Evolutionary conservation across 228 moss, liverwort and hornwort genomes (phyloP), one percentile per base, ranked within the genome.

Genomic region (Sphagnum magellanicum): DNA sequence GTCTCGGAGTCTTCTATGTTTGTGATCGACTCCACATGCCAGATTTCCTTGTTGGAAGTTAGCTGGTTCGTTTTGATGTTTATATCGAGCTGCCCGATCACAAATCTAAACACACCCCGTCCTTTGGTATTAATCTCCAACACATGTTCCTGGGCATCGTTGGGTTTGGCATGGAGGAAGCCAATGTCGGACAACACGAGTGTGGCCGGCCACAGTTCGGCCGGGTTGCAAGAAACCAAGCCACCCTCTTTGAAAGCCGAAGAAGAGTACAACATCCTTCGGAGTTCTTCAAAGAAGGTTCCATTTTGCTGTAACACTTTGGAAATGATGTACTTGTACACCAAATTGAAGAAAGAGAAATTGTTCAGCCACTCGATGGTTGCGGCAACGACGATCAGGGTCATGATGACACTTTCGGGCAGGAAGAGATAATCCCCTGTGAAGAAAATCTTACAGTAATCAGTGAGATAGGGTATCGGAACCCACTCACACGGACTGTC

Each of bases 21-120:
- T 63, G 63, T 63, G 16, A 63, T 63, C 7, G 63, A 63, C 63
- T 63, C 63, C 47, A 63, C 17, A 63, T 63, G 63, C 63, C 63
- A 63, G 16, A 63, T 16, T 32, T 16, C 46, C 32, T 47, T 9
- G 47, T 48, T 10, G 10, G 16, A 7, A 5, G 63, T 32, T 2
- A 63, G 63, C 47, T 63, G 63, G 63, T 63, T 63, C 9, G 63
- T 63, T 32, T 63, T 63, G 63, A 63, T 63, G 32, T 63, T 63
- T 16, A 63, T 63, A 47, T 63, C 63, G 5, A 63, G 63, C 63
- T 63, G 16, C 6, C 32, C 32, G 47, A 63, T 63, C 63, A 63
- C 63, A 63, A 63, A 63, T 47, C 63, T 48, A 63, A 15, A 63
- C 8, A 63, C 63, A 47, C 63, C 63, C 32, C 63, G 16, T 47